Evolutionary conservation across 305 asterid species (phyloP).

Genomic region (Nicotiana rustica): DNA sequence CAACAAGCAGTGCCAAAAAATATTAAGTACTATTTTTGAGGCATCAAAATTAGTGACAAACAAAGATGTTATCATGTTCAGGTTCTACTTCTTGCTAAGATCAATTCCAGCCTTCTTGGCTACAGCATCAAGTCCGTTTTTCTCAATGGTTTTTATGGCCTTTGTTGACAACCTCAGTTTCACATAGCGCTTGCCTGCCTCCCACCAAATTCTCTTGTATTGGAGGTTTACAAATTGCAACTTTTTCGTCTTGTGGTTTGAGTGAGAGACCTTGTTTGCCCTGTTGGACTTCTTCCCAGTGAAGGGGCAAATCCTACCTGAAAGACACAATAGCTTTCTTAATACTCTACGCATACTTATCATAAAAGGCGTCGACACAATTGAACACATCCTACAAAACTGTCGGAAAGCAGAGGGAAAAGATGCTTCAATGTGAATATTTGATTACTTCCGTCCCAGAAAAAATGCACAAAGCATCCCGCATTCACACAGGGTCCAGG

Average conservation of each 20-base stretch:
- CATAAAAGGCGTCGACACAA: neutral
- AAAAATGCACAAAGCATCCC: too few relatives aligned
- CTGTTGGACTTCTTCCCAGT: constrained; percentile 90
- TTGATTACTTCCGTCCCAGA: neutral
- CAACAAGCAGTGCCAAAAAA: constrained; percentile 20
- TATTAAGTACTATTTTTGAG: neutral
- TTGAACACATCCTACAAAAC: neutral
- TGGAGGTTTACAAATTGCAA: constrained; percentile 92
- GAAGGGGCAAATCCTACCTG: constrained; percentile 92
- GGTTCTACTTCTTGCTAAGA: constrained; percentile 64
- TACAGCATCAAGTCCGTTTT: constrained; percentile 94
- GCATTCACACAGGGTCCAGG: too few relatives aligned
- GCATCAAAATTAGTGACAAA: constrained; percentile 22
- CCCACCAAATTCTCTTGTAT: constrained; percentile 99
- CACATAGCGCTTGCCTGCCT: constrained; percentile 88
- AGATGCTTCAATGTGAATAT: neutral
- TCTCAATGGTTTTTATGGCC: constrained; percentile 96
- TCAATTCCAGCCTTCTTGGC: constrained; percentile 97
- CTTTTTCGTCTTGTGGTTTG: constrained; percentile 90
- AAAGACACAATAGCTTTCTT: constrained; percentile 33
- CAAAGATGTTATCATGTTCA: constrained; percentile 4
- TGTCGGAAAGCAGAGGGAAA: neutral
- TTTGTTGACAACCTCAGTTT: constrained; percentile 85
- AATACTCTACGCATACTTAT: neutral
- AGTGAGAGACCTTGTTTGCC: constrained; percentile 88